Conservation (phyloP, 1,284 basidiomycete species). For the Peniophora sp. region DNA sequence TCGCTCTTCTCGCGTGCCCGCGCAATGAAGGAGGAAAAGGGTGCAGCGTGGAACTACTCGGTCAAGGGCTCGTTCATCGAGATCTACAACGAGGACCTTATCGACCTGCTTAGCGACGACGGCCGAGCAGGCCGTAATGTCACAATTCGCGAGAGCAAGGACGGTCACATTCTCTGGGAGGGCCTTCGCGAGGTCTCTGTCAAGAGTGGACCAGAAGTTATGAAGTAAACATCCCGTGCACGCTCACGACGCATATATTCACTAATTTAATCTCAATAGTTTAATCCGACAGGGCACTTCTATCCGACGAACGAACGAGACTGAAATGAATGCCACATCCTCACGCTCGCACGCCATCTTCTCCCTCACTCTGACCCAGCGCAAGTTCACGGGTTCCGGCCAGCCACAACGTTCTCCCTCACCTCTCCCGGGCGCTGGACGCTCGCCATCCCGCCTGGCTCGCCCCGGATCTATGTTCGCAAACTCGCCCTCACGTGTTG, state of each 20-base stretch:
- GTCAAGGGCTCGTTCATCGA: slow-evolving; percentile 90
- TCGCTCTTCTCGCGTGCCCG: slow-evolving; percentile 80
- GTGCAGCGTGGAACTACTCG: slow-evolving; percentile 62
- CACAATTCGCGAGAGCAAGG: slow-evolving; percentile 94
- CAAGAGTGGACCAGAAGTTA: slow-evolving; percentile 78
- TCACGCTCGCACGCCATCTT: slow-evolving; percentile 99
- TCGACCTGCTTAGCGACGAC: slow-evolving; percentile 79
- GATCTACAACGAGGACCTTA: slow-evolving; percentile 96
- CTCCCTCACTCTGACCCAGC: slow-evolving; percentile 89
- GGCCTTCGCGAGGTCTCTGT: slow-evolving; percentile 90
- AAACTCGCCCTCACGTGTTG: slow-evolving; percentile 40
- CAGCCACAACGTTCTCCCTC: slow-evolving; percentile 66
- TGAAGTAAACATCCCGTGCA: slow-evolving; percentile 55
- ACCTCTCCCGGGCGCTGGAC: slow-evolving; percentile 53
- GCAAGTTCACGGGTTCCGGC: slow-evolving; percentile 65
- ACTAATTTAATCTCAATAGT: slow-evolving; percentile 27
- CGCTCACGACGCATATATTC: neutral
- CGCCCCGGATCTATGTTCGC: slow-evolving; percentile 68
- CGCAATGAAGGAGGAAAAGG: slow-evolving; percentile 70
- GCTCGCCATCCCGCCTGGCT: slow-evolving; percentile 71
- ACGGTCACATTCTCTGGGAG: slow-evolving; percentile 95
- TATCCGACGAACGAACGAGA: slow-evolving; percentile 91
- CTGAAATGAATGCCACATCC: slow-evolving; percentile 97
- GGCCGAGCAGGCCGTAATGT: slow-evolving; percentile 63
- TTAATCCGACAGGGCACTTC: slow-evolving; percentile 82